These are phyloP conservation scores for Polymyxa betae DNA, from an alignment of 208 protist species.

Conservation along the genomic window DNA sequence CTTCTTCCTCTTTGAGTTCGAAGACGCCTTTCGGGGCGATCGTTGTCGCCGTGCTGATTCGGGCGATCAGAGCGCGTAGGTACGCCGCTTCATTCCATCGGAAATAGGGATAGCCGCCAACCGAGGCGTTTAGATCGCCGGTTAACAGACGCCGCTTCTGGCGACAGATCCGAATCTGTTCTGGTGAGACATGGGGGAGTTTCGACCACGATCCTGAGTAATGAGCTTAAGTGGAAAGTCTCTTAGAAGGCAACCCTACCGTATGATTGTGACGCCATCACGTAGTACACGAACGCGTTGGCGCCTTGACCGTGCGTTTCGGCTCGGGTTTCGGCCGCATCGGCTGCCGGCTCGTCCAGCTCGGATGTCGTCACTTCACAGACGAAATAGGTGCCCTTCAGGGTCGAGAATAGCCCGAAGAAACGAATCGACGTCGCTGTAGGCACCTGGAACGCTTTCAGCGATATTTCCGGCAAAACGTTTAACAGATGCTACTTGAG, in stretches of 20 bases:
- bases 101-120: background rate
- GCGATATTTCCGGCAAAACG: too few relatives aligned
- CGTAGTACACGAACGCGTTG: constrained; percentile 35
- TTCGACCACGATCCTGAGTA: background rate
- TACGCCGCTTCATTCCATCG: constrained; percentile 8
- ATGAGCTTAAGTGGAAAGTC: background rate
- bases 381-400: background rate
- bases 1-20: constrained; percentile 1
- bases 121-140: constrained; percentile 18
- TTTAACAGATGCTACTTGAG: background rate
- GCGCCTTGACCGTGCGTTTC: constrained; percentile 36
- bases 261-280: background rate
- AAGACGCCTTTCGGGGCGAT: constrained; percentile 18
- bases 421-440: background rate
- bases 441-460: background rate
- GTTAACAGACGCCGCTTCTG: background rate
- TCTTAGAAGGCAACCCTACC: background rate
- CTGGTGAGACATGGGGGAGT: constrained; percentile 14
- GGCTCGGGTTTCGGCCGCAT: background rate
- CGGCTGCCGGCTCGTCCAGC: background rate
- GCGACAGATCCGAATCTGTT: constrained; percentile 22
- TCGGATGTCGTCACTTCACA: background rate
- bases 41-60: background rate
- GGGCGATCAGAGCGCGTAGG: constrained; percentile 32
- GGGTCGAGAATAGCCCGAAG: background rate